Percentiles rank a stretch among this genome's conserved stretches.
Conservation (phyloP, 352 stramenopile genomes). For the Phytophthora foliorum region DNA sequence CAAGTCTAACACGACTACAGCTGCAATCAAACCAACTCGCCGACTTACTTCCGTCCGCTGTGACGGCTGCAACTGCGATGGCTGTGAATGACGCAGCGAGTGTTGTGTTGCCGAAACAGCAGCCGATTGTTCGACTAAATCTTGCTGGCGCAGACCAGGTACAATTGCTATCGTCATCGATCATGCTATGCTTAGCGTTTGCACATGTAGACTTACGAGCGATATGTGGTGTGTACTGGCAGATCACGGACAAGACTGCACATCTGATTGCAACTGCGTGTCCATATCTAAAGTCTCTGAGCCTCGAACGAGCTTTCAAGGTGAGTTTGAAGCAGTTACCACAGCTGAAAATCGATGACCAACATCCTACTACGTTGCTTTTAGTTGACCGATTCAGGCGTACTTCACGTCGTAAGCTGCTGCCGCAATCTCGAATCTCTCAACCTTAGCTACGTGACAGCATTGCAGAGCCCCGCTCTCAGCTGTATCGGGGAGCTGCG, state of each 20-base stretch:
- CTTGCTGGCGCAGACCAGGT: slow-evolving; percentile 70
- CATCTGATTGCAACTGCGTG: slow-evolving; percentile 43
- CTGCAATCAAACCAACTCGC: slow-evolving; percentile 50
- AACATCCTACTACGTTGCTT: background rate
- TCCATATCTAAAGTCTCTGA: slow-evolving; percentile 53
- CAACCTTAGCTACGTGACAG: slow-evolving; percentile 64
- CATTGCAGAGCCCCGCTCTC: slow-evolving; percentile 60
- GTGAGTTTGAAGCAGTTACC: slow-evolving; percentile 17
- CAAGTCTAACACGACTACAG: slow-evolving; percentile 12
- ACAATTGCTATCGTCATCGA: background rate
- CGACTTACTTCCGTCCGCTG: slow-evolving; percentile 43
- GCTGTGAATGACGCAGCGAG: slow-evolving; percentile 1
- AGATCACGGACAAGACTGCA: slow-evolving; percentile 63
- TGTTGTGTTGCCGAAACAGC: slow-evolving; percentile 3
- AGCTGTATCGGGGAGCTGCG: slow-evolving; percentile 64
- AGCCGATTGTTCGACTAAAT: slow-evolving; percentile 51
- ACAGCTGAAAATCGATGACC: background rate
- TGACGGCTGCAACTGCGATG: slow-evolving; percentile 8
- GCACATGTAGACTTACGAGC: background rate
- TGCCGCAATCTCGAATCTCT: slow-evolving; percentile 64
- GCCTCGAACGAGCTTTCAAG: slow-evolving; percentile 51
- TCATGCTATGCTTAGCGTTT: slow-evolving; percentile 1
- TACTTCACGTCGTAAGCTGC: slow-evolving; percentile 60
- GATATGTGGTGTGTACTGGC: background rate
- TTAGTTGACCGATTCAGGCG: slow-evolving; percentile 67